Base-by-base conservation (phyloP, 306 rosid genomes). In the Trifolium pratense region DNA sequence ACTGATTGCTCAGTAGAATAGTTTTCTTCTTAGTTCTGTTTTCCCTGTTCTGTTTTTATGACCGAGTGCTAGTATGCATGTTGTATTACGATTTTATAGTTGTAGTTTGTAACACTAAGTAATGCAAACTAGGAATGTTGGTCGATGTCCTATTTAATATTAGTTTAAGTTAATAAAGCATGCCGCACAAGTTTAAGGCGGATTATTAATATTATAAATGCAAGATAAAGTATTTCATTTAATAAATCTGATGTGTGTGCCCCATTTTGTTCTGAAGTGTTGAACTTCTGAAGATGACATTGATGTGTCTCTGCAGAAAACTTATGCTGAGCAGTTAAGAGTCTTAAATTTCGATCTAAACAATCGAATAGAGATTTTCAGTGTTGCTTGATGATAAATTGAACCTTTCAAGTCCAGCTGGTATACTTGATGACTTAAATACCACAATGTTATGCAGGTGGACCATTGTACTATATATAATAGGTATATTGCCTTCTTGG, bases 81-180 rank as follows among this genome's bases (percentile, higher is more conserved):
- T 43, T 43, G 49, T 43, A 43, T 43, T 43, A 43, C n/a, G 7
- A 13, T 43, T 43, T 43, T 43, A 7, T 43, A 43, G 16, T 4
- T 43, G 49, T 43, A 43, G 49, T 43, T 43, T 43, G 49, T 13
- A 43, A 43, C 49, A 43, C 48, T 12, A 4, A 12, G 60, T 58
- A 25, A 26, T 42, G 56, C 8, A 9, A 31, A 72, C 43, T 79
- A 17, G 67, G 56, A 76, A 53, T 76, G 82, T 20, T 79, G 26
- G 56, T 75, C 26, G 16, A 57, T 70, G 25, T 40, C 58, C 60
- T 39, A 18, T 16, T 5, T 8, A 4, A 9, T 20, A 21, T 11
- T 29, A 15, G 23, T 36, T 36, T 25, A 34, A 68, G 51, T 6
- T 29, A 66, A 76, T 81, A 25, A 73, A 37, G 36, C 31, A 16